These are phyloP conservation scores for Anthracocystis walkeri DNA, from an alignment of 1,284 basidiomycete genomes.

Conservation along the genomic window DNA sequence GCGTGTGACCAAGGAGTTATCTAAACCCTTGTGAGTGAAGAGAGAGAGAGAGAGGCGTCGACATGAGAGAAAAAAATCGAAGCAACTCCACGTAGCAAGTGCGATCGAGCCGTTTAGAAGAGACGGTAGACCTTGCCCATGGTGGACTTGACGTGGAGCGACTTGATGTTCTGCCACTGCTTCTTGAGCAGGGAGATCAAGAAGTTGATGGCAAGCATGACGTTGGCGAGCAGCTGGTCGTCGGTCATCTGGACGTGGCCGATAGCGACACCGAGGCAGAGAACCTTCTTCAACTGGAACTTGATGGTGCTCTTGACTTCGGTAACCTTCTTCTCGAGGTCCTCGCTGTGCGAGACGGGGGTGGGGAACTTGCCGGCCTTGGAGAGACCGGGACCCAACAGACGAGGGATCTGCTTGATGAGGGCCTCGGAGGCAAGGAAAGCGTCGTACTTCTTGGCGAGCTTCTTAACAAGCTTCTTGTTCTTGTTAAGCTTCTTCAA, in stretches of 20 bases:
- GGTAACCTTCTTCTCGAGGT: constrained; percentile 88
- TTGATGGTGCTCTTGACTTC: constrained; percentile 97
- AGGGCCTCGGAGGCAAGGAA: constrained; percentile 97
- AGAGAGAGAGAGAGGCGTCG: constrained; percentile 4
- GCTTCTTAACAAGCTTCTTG: constrained; percentile 99
- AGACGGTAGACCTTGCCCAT: constrained; percentile 98
- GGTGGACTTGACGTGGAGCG: constrained; percentile 96
- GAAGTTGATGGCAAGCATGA: constrained; percentile 99
- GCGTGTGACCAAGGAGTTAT: constrained; percentile 32
- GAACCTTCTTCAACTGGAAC: constrained; percentile 85
- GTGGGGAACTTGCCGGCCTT: constrained; percentile 99
- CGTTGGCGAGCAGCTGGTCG: constrained; percentile 95
- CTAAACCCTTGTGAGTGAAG: constrained; percentile 4
- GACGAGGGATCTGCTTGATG: constrained; percentile 99
- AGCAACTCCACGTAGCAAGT: constrained; percentile 5
- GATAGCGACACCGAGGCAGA: constrained; percentile 98
- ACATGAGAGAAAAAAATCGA: background rate
- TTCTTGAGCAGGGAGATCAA: constrained; percentile 99
- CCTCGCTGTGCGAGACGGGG: constrained; percentile 87
- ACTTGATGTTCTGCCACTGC: constrained; percentile 99
- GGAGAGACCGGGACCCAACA: constrained; percentile 98
- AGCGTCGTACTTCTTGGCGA: constrained; percentile 99
- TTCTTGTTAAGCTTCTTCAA: constrained; percentile 99
- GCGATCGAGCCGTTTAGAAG: constrained; percentile 75
- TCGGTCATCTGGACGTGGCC: constrained; percentile 98